A percentile compares a stretch with the other conserved stretches of the same genome.
phyloP scores from a whole-genome alignment of 495 filamentous ascomycete species.

The Choiromyces venosus region DNA sequence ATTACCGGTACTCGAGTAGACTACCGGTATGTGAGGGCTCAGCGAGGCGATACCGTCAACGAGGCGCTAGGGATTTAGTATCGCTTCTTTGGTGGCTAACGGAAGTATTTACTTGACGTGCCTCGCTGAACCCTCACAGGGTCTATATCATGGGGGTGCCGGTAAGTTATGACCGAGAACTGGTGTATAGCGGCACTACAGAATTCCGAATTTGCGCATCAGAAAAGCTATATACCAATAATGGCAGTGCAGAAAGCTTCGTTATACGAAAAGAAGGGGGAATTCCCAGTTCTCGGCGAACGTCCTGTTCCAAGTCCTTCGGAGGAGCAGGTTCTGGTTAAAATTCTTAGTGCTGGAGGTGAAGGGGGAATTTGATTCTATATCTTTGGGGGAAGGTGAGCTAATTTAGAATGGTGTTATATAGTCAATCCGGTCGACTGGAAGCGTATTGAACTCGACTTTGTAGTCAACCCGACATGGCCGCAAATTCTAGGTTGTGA shows the following conservation, averaged over 20 bases:
- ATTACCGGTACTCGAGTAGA: no score
- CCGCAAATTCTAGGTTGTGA: constrained; percentile 3
- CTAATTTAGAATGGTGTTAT: background rate
- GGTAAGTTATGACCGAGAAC: background rate
- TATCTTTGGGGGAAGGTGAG: background rate
- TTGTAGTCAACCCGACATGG: background rate
- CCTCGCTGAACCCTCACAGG: no score
- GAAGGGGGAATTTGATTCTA: background rate
- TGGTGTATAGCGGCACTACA: background rate
- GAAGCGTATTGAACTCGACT: background rate
- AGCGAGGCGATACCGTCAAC: no score
- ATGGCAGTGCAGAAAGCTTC: constrained; percentile 5
- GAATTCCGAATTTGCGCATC: background rate
- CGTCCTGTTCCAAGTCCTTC: background rate
- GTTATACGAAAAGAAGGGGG: background rate
- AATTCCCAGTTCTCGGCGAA: constrained; percentile 1
- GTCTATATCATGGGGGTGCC: background rate
- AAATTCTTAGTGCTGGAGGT: constrained; percentile 11
- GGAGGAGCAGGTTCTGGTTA: constrained; percentile 1
- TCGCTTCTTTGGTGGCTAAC: no score
- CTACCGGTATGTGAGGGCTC: no score
- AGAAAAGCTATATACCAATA: background rate
- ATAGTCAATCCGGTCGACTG: constrained; percentile 3
- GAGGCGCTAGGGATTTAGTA: no score
- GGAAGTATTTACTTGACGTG: no score